Evolutionary conservation across 345 rosid genomes (phyloP).

Genomic region (Eutrema yunnanense): DNA sequence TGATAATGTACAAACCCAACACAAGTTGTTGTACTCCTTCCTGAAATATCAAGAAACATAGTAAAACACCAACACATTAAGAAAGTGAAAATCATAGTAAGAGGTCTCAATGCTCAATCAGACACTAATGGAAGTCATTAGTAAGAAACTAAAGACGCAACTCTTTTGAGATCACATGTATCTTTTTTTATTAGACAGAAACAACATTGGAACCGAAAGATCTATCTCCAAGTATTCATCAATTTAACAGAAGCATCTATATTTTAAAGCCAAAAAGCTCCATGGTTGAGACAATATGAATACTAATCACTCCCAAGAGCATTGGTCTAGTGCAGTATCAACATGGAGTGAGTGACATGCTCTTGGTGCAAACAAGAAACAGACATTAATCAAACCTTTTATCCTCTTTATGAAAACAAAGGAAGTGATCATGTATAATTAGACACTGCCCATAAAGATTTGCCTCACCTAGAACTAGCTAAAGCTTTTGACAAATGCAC

Average conservation of each 20-base stretch:
- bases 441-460: neutral
- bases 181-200: neutral
- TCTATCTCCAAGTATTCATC: neutral
- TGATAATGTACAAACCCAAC: constrained; percentile 88
- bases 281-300: neutral
- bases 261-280: neutral
- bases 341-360: neutral
- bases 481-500: neutral
- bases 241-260: neutral
- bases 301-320: neutral
- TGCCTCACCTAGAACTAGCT: neutral
- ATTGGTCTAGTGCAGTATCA: neutral
- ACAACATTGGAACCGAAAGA: neutral
- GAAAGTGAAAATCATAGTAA: neutral
- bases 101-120: neutral
- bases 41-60: constrained; percentile 32
- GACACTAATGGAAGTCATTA: neutral
- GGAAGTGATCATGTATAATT: neutral
- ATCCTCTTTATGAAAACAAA: neutral
- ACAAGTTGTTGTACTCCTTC: constrained; percentile 95
- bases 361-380: constrained; percentile 1
- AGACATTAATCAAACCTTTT: neutral
- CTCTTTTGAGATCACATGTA: neutral
- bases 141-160: neutral
- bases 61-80: neutral